Evolutionary conservation across 2,329 filamentous ascomycete genomes (phyloP).

Genomic region (Dichotomopilus funicola): DNA sequence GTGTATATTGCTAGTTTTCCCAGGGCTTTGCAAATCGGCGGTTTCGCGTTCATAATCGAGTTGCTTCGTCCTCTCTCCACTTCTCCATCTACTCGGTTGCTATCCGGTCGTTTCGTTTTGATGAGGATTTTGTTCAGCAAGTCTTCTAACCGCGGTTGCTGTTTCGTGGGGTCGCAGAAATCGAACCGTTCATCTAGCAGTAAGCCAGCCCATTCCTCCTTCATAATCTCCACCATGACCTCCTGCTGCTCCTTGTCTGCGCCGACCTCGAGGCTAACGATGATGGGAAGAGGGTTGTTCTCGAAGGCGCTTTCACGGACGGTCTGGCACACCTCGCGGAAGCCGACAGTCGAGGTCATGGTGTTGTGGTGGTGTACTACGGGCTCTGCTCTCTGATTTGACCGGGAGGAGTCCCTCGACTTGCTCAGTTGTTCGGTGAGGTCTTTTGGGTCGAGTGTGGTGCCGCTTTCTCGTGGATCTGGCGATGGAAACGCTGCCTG

Average conservation of each 20-base stretch:
- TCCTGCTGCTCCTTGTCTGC: constrained; percentile 76
- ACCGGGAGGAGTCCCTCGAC: constrained; percentile 21
- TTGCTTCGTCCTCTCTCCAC: constrained; percentile 21
- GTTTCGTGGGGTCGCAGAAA: constrained; percentile 44
- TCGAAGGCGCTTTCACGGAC: constrained; percentile 75
- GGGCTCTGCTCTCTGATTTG: constrained; percentile 52
- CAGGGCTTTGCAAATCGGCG: constrained; percentile 61
- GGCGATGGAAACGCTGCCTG: constrained; percentile 18
- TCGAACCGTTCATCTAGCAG: constrained; percentile 57
- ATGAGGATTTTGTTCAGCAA: constrained; percentile 74
- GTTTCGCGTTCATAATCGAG: constrained; percentile 37
- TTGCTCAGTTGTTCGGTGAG: constrained; percentile 26
- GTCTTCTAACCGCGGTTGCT: constrained; percentile 63
- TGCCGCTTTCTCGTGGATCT: constrained; percentile 20
- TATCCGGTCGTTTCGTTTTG: constrained; percentile 63
- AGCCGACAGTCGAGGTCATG: constrained; percentile 76
- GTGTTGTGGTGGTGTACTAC: constrained; percentile 78
- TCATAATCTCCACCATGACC: constrained; percentile 91
- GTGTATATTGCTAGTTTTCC: constrained; percentile 78
- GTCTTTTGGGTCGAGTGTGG: constrained; percentile 31
- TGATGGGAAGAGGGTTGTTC: constrained; percentile 70
- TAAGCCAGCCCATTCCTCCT: constrained; percentile 71
- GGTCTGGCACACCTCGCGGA: constrained; percentile 77
- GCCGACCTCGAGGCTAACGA: constrained; percentile 90
- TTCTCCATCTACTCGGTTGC: constrained; percentile 26